Percentiles rank a stretch among this genome's conserved stretches.
These are phyloP conservation scores for Xylogone sp. DNA, from an alignment of 2,329 filamentous ascomycete genomes.

Conservation along the genomic window DNA sequence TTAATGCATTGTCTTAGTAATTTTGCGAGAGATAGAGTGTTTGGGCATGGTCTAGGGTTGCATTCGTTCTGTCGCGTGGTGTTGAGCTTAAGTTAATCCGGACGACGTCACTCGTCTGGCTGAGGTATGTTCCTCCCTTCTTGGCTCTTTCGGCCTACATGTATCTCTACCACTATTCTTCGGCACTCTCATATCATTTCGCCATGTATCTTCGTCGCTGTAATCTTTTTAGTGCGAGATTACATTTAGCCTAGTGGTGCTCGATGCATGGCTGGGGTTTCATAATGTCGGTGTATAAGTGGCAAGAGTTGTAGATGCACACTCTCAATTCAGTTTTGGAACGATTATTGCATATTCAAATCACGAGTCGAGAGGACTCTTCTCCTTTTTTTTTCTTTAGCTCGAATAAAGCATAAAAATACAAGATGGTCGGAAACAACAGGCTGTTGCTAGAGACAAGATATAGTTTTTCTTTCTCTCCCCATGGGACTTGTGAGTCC, in stretches of 20 bases:
- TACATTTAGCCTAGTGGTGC: too few relatives aligned
- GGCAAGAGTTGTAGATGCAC: too few relatives aligned
- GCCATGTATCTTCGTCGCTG: too few relatives aligned
- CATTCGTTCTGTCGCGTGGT: neutral
- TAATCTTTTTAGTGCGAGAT: too few relatives aligned
- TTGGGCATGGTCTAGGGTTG: neutral
- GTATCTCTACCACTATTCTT: neutral
- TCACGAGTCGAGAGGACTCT: neutral
- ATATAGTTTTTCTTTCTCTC: neutral
- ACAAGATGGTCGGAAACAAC: neutral
- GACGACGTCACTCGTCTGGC: neutral
- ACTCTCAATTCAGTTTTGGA: too few relatives aligned
- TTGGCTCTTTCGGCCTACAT: neutral
- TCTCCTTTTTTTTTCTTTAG: neutral
- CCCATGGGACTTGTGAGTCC: neutral
- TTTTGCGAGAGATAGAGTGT: too few relatives aligned
- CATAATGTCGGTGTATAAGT: too few relatives aligned
- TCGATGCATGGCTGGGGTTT: too few relatives aligned
- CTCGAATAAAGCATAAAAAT: neutral
- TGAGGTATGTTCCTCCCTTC: neutral
- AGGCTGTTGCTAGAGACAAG: neutral
- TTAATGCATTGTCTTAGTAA: too few relatives aligned
- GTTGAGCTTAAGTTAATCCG: neutral
- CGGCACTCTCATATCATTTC: too few relatives aligned
- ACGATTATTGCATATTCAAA: neutral